These are phyloP conservation scores for Phytophthora kernoviae DNA, from an alignment of 352 stramenopile genomes.

Conservation along the genomic window DNA sequence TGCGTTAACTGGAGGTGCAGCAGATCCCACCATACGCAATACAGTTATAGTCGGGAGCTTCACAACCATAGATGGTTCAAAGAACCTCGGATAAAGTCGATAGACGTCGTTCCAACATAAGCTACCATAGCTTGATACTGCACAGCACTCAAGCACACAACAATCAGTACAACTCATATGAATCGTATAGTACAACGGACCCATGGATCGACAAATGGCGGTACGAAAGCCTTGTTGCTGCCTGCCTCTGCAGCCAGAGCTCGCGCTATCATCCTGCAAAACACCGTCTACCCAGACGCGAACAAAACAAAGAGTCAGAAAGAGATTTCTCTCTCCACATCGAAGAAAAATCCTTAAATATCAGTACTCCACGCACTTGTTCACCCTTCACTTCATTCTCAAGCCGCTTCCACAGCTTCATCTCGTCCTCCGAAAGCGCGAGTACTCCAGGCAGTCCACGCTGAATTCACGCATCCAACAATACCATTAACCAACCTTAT, in stretches of 20 bases:
- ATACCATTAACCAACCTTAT: constrained; percentile 1
- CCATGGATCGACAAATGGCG: constrained; percentile 28
- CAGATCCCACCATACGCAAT: background rate
- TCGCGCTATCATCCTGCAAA: constrained; percentile 30
- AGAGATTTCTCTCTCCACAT: background rate
- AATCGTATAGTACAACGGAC: constrained; percentile 20
- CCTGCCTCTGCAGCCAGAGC: constrained; percentile 21
- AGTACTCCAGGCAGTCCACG: constrained; percentile 60
- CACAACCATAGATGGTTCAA: constrained; percentile 48
- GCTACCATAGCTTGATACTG: constrained; percentile 50
- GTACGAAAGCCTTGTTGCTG: constrained; percentile 15
- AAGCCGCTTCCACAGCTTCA: constrained; percentile 40
- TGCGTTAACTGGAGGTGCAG: constrained; percentile 20
- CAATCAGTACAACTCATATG: background rate
- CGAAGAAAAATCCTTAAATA: no score
- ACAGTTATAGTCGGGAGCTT: constrained; percentile 17
- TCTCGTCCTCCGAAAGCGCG: constrained; percentile 51
- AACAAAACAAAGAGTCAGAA: background rate
- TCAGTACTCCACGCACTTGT: constrained; percentile 26
- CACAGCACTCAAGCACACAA: background rate
- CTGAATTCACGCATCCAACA: constrained; percentile 25
- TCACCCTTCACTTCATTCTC: constrained; percentile 40
- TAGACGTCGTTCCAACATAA: constrained; percentile 64
- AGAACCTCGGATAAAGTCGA: constrained; percentile 69
- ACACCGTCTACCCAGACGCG: constrained; percentile 2